phyloP scores from a whole-genome alignment of 1,284 basidiomycete genomes.

The Blastosporella zonata region DNA sequence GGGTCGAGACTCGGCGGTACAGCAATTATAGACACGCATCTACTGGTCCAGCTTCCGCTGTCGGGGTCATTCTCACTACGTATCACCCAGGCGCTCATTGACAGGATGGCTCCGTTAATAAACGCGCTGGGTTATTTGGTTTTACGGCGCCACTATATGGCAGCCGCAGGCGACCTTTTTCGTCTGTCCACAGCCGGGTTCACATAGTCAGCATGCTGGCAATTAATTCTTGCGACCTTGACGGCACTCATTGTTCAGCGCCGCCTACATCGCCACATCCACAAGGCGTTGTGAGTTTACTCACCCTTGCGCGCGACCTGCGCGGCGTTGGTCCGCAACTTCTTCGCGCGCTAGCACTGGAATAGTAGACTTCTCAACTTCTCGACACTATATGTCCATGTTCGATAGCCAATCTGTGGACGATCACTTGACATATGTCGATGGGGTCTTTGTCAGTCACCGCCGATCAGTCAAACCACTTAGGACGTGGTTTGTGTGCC shows the following conservation, averaged over 20 bases:
- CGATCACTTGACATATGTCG: constrained; percentile 4
- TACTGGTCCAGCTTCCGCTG: neutral
- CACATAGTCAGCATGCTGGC: neutral
- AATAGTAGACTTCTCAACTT: constrained; percentile 11
- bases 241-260: neutral
- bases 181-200: neutral
- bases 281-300: neutral
- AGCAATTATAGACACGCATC: neutral
- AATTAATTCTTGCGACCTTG: constrained; percentile 1
- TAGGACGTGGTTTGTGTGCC: neutral
- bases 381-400: constrained; percentile 17
- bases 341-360: neutral
- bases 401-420: constrained; percentile 8
- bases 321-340: neutral
- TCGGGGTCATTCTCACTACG: neutral
- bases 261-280: neutral
- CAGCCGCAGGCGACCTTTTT: neutral
- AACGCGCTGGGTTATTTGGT: neutral
- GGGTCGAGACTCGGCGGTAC: neutral
- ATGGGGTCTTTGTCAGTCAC: neutral
- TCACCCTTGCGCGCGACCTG: constrained; percentile 2
- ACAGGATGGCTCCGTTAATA: neutral
- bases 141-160: constrained; percentile 3
- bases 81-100: neutral
- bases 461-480: constrained; percentile 5